Conservation (phyloP, 768 basidiomycete species). For the Trametes coccinea region DNA sequence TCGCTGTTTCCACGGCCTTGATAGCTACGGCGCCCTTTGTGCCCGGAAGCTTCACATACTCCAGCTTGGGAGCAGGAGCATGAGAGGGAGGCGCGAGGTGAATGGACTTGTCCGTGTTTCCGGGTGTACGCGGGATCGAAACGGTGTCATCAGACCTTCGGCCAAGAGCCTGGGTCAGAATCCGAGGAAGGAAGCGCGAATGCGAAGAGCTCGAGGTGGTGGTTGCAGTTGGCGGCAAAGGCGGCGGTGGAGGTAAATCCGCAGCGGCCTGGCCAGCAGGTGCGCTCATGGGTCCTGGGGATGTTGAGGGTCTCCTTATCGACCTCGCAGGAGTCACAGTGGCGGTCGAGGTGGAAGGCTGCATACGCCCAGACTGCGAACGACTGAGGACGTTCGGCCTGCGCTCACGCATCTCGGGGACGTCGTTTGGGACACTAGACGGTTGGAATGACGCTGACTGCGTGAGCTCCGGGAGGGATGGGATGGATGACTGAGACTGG, state of each 20-base stretch:
- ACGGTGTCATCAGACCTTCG: constrained; percentile 62
- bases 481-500: constrained; percentile 25
- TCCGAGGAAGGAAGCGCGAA: constrained; percentile 71
- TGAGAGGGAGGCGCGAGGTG: constrained; percentile 43
- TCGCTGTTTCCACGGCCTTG: constrained; percentile 86
- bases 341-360: constrained; percentile 15
- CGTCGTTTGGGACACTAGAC: not conserved
- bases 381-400: constrained; percentile 21
- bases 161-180: constrained; percentile 64
- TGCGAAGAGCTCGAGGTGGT: constrained; percentile 38
- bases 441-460: constrained; percentile 3
- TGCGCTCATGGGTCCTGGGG: constrained; percentile 28
- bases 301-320: constrained; percentile 37
- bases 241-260: constrained; percentile 29
- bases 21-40: constrained; percentile 84
- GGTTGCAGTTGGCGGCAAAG: constrained; percentile 34
- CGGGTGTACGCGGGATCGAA: constrained; percentile 38
- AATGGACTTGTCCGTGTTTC: constrained; percentile 29
- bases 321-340: constrained; percentile 14
- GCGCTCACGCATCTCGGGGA: constrained; percentile 20
- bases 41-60: constrained; percentile 90
- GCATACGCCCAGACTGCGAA: constrained; percentile 24
- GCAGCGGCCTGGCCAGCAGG: constrained; percentile 1
- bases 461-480: constrained; percentile 22
- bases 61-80: constrained; percentile 78